Conservation (phyloP, 768 basidiomycete species). For the Tephrocybe sp. region DNA sequence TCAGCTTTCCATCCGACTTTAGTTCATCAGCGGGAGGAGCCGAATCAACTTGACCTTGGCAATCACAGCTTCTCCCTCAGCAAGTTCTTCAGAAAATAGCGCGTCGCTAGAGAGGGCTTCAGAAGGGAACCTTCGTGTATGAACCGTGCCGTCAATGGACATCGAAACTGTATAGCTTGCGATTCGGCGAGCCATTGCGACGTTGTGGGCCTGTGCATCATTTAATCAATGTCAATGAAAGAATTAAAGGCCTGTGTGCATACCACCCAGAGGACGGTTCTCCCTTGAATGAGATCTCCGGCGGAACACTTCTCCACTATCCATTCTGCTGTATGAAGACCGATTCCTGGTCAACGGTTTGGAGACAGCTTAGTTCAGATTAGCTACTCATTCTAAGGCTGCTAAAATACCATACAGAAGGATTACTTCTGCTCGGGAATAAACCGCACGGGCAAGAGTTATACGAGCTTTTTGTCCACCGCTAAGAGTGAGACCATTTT, state of each 20-base stretch:
- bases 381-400: conserved; percentile 44
- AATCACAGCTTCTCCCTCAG: conserved; percentile 25
- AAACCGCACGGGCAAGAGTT: conserved; percentile 41
- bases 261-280: conserved; percentile 81
- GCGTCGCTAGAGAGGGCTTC: conserved; percentile 43
- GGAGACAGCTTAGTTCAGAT: neutral
- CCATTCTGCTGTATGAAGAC: conserved; percentile 74
- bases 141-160: conserved; percentile 49
- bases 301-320: conserved; percentile 76
- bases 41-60: conserved; percentile 22
- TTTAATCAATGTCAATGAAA: neutral
- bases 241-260: conserved; percentile 11
- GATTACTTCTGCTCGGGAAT: conserved; percentile 51
- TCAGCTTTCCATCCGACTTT: conserved; percentile 51
- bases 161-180: conserved; percentile 58
- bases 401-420: conserved; percentile 71
- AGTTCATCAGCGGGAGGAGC: conserved; percentile 17
- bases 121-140: conserved; percentile 45
- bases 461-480: conserved; percentile 50
- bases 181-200: conserved; percentile 49
- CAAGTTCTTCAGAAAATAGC: conserved; percentile 27
- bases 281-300: conserved; percentile 68
- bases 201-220: conserved; percentile 40
- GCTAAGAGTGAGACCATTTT: conserved; percentile 58
- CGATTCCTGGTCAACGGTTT: conserved; percentile 3